Conservation (phyloP, 805 yeast species). For the Alloascoidea hylecoeti region DNA sequence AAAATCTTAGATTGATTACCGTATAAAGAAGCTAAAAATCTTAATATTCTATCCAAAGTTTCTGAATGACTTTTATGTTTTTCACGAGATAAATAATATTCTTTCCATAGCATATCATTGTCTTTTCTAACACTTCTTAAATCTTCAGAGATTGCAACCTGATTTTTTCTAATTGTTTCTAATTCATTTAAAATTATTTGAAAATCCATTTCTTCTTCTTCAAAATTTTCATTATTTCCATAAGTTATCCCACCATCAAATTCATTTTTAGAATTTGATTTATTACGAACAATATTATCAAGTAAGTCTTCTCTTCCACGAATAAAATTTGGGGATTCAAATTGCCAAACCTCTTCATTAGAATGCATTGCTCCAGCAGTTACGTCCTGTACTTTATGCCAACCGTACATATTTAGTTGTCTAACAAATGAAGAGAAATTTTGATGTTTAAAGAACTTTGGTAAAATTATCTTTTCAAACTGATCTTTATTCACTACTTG, state of each 20-base stretch:
- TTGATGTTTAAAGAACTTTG: conserved; percentile 88
- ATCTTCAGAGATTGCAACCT: conserved; percentile 72
- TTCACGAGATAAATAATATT: conserved; percentile 71
- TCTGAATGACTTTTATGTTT: conserved; percentile 77
- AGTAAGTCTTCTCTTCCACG: conserved; percentile 72
- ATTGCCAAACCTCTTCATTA: conserved; percentile 78
- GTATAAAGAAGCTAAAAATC: conserved; percentile 75
- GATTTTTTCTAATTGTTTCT: conserved; percentile 65
- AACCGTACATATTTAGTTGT: conserved; percentile 95
- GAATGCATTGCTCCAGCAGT: conserved; percentile 42
- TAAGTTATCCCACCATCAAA: too few relatives aligned
- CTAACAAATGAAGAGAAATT: conserved; percentile 94
- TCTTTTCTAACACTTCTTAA: conserved; percentile 72
- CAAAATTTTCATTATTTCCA: conserved; percentile 26
- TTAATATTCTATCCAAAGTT: conserved; percentile 73
- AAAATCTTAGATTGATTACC: conserved; percentile 43
- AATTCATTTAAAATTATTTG: conserved; percentile 51
- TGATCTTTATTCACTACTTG: conserved; percentile 71
- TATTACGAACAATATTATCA: conserved; percentile 74
- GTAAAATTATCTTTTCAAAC: conserved; percentile 74
- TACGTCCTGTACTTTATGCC: conserved; percentile 96
- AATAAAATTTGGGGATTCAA: conserved; percentile 69
- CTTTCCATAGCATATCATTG: conserved; percentile 86
- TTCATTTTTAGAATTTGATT: conserved; percentile 27
- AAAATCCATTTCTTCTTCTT: conserved; percentile 27